Percentiles rank a stretch among this genome's conserved stretches.
Evolutionary conservation across 2,329 filamentous ascomycete species (phyloP).

Genomic region (Aspergillus hiratsukae): DNA sequence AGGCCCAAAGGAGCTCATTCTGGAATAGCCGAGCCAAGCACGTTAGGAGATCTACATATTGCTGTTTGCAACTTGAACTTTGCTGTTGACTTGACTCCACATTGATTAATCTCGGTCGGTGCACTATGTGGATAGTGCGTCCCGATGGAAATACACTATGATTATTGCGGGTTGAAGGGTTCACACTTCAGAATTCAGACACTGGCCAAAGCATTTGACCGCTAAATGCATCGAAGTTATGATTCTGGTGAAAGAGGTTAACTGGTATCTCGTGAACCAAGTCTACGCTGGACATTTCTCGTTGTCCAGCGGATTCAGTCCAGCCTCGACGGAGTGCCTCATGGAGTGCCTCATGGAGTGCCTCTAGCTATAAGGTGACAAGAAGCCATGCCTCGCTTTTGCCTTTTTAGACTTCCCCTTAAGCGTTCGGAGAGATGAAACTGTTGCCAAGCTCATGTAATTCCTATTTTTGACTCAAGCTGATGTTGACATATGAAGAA

Average conservation of each 20-base stretch:
- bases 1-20: background rate
- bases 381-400: background rate
- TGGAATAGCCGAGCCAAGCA: too few species aligned
- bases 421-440: background rate
- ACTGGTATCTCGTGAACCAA: too few species aligned
- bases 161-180: background rate
- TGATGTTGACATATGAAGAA: background rate
- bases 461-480: background rate
- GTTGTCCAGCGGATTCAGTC: background rate
- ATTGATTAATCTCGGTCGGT: background rate
- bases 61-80: background rate
- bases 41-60: too few species aligned
- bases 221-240: too few species aligned
- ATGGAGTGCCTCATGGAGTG: background rate
- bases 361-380: too few species aligned
- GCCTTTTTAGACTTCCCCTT: too few species aligned
- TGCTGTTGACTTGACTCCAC: background rate
- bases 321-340: background rate
- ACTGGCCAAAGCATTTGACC: background rate
- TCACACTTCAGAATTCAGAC: background rate
- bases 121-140: background rate
- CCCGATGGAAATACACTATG: background rate
- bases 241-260: background rate
- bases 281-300: too few species aligned
- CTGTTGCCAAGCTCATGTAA: background rate